These are phyloP conservation scores for Ogataea pignaliae DNA, from an alignment of 805 yeast species.

Conservation along the genomic window DNA sequence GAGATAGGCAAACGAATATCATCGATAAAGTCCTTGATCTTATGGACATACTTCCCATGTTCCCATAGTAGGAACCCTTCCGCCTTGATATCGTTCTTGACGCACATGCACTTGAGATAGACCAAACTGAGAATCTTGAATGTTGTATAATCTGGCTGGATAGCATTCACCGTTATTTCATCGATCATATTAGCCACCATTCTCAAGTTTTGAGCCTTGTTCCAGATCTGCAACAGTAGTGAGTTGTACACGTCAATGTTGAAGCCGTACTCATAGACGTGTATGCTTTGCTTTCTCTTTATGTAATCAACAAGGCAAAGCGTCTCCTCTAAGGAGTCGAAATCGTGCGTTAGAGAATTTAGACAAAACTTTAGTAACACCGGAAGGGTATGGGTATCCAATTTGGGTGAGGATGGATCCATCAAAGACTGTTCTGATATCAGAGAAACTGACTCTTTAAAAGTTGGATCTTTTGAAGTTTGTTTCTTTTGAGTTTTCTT, in stretches of 20 bases:
- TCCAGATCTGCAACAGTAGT: conserved; percentile 25
- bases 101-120: conserved; percentile 27
- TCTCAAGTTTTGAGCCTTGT: conserved; percentile 22
- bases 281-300: conserved; percentile 25
- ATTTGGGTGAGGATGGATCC: conserved; percentile 19
- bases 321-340: conserved; percentile 25
- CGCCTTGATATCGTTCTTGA: conserved; percentile 14
- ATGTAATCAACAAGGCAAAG: conserved; percentile 18
- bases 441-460: conserved; percentile 1
- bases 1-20: conserved; percentile 8
- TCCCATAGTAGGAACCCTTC: conserved; percentile 29
- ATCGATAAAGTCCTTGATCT: conserved; percentile 18
- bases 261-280: conserved; percentile 29
- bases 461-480: not conserved
- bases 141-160: conserved; percentile 27
- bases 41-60: conserved; percentile 22
- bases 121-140: conserved; percentile 22
- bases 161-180: conserved; percentile 28
- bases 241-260: conserved; percentile 28
- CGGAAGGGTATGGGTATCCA: conserved; percentile 24
- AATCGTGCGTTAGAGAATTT: conserved; percentile 28
- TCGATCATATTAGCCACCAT: conserved; percentile 21
- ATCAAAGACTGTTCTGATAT: conserved; percentile 6
- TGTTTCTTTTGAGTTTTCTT: not conserved
- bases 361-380: conserved; percentile 23